Conservation (phyloP, 1,284 basidiomycete species). For the Polyporus tsugae region DNA sequence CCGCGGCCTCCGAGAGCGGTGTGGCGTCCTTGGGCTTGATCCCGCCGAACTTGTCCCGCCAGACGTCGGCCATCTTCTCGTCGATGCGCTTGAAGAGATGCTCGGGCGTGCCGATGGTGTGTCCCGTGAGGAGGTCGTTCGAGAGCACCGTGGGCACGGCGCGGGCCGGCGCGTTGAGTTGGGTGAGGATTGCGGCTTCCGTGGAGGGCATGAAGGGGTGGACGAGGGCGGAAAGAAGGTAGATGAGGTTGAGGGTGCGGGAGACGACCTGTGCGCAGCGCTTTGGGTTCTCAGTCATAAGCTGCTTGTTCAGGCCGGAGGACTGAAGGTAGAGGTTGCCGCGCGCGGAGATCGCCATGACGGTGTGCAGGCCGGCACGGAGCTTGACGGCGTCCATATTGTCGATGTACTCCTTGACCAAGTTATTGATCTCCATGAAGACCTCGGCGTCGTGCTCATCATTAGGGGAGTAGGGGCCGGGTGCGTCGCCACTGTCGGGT, state of each 20-base stretch:
- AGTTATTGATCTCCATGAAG: constrained; percentile 80
- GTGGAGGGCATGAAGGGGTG: constrained; percentile 98
- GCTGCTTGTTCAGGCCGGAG: constrained; percentile 90
- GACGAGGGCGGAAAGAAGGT: constrained; percentile 84
- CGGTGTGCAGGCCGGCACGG: constrained; percentile 84
- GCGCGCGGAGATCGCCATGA: constrained; percentile 92
- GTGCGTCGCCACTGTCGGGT: constrained; percentile 78
- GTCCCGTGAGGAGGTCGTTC: constrained; percentile 89
- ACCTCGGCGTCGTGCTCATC: constrained; percentile 81
- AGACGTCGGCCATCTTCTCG: constrained; percentile 87
- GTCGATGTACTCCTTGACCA: constrained; percentile 85
- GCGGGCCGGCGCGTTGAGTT: constrained; percentile 92
- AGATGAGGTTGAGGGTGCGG: constrained; percentile 94
- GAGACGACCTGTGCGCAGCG: constrained; percentile 93
- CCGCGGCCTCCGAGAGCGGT: constrained; percentile 45
- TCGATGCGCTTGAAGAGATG: constrained; percentile 97
- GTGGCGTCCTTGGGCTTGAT: constrained; percentile 44
- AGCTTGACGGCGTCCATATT: constrained; percentile 94
- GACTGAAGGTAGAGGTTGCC: constrained; percentile 96
- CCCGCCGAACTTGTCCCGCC: constrained; percentile 79
- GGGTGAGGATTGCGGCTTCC: constrained; percentile 81
- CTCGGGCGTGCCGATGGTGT: constrained; percentile 86
- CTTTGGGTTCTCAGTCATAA: constrained; percentile 83
- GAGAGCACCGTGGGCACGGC: constrained; percentile 72
- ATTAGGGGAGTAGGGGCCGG: constrained; percentile 73